A percentile compares a stretch with the other conserved stretches of the same genome.
phyloP scores from a whole-genome alignment of 1,139 yeast genomes.

The Lodderomyces beijingensis region DNA sequence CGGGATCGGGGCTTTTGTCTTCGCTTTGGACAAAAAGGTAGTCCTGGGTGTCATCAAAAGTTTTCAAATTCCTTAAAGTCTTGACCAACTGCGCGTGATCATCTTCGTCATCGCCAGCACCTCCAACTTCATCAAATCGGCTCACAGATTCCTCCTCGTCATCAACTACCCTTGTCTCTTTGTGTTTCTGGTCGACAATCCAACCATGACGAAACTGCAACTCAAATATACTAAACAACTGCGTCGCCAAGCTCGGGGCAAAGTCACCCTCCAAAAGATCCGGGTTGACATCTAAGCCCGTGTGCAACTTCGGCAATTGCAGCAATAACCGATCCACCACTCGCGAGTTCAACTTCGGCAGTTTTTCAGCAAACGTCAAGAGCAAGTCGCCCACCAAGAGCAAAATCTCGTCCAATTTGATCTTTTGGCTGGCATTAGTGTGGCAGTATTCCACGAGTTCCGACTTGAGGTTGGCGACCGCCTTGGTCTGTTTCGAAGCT shows the following conservation, averaged over 20 bases:
- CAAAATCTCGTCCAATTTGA: conserved; percentile 32
- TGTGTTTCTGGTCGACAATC: conserved; percentile 23
- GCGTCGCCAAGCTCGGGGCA: conserved; percentile 32
- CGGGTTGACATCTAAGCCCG: conserved; percentile 76
- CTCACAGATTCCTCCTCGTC: conserved; percentile 3
- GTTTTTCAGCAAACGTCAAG: conserved; percentile 19
- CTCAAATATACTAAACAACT: conserved; percentile 37
- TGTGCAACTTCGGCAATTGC: conserved; percentile 59
- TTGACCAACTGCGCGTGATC: background rate
- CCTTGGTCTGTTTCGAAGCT: conserved; percentile 9
- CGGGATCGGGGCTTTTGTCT: background rate
- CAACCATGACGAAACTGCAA: conserved; percentile 50
- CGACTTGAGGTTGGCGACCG: conserved; percentile 21
- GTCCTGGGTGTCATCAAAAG: conserved; percentile 47
- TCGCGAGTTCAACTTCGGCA: conserved; percentile 5
- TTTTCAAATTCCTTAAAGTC: conserved; percentile 14
- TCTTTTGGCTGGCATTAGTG: conserved; percentile 17
- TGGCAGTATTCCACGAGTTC: conserved; percentile 18
- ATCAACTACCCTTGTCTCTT: background rate
- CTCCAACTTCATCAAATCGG: conserved; percentile 9
- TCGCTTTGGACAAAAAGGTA: conserved; percentile 20
- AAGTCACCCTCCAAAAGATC: conserved; percentile 59
- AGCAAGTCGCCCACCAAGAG: conserved; percentile 44
- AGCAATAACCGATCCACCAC: conserved; percentile 38
- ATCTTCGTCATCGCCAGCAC: conserved; percentile 17